These are phyloP conservation scores for Yamadazyma sp. DNA, from an alignment of 805 yeast genomes.

Conservation along the genomic window DNA sequence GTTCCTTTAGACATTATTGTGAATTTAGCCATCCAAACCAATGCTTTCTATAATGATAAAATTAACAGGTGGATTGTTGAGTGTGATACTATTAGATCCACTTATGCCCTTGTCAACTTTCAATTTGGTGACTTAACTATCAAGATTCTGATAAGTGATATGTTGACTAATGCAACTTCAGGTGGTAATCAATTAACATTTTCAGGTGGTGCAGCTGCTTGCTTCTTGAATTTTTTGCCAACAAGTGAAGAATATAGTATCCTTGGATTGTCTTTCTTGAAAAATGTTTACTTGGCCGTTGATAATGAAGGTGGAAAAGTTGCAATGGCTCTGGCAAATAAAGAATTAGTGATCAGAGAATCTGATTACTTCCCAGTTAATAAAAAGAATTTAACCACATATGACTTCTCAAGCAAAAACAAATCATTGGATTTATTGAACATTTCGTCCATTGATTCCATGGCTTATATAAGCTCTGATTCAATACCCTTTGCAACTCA, in stretches of 20 bases:
- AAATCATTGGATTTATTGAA: background rate
- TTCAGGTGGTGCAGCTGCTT: conserved; percentile 54
- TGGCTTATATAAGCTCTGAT: conserved; percentile 6
- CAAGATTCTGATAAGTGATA: conserved; percentile 46
- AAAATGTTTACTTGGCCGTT: conserved; percentile 54
- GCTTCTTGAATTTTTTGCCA: conserved; percentile 53
- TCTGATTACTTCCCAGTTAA: conserved; percentile 9
- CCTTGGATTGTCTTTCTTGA: conserved; percentile 59
- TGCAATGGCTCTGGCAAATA: conserved; percentile 54
- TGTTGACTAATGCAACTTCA: conserved; percentile 40
- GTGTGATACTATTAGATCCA: conserved; percentile 46
- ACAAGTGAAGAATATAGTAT: conserved; percentile 47
- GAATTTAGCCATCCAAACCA: conserved; percentile 64
- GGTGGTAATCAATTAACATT: conserved; percentile 41
- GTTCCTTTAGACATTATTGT: conserved; percentile 57
- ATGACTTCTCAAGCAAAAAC: background rate
- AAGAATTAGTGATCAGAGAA: conserved; percentile 10
- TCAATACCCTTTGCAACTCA: conserved; percentile 12
- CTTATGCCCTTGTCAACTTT: conserved; percentile 52
- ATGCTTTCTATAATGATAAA: conserved; percentile 55
- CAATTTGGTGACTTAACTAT: conserved; percentile 51
- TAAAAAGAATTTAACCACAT: background rate
- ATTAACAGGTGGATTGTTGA: conserved; percentile 58
- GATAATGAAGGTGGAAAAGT: conserved; percentile 55
- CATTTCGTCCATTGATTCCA: conserved; percentile 4